Evolutionary conservation across 768 basidiomycete genomes (phyloP), one percentile per base, ranked within the genome.

Genomic region (Lentinula detonsa): DNA sequence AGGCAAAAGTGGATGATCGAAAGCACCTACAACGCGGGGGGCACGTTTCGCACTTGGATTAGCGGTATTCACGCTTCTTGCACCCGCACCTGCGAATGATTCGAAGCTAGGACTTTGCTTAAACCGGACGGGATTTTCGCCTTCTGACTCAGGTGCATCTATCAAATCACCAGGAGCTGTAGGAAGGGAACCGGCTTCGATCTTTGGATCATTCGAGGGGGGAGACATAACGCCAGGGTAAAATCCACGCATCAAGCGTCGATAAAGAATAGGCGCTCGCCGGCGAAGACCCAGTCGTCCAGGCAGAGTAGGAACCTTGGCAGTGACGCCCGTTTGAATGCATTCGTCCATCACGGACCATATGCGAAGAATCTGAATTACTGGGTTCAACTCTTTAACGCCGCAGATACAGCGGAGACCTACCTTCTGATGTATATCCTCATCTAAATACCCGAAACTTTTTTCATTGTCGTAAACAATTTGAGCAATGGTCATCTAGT

Each of bases 341-440:
- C 92, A 95, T 60, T 87, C 84, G 68, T 96, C 93, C 95, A 97
- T 97, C 4, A 94, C 92, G 58, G 76, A 68, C 94, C 94, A 96
- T 51, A 95, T 93, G 31, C 84, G 82, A 80, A 85, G 83, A 65
- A 92, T 80, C 76, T 76, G 54, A 21, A 50, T 51, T 13, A 60
- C 28, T 46, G 10, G 18, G 21, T 49, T 51, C 40, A 54, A 48
- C n/a, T 6, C 33, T n/a, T 2, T n/a, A 43, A 43, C 42, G 42
- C 1, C 13, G 42, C 13, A 11, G 21, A 23, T 23, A 8, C 42
- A 43, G 46, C 21, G 8, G 21, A 43, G 5, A 43, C 69, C 43
- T 64, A 87, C 90, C 79, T 93, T 93, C 51, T 79, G 72, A 63
- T 86, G 82, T 61, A 94, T 89, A 8, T 92, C 87, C 21, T 84